phyloP scores from a whole-genome alignment of 2,329 filamentous ascomycete genomes.

The Alternaria alternata region DNA sequence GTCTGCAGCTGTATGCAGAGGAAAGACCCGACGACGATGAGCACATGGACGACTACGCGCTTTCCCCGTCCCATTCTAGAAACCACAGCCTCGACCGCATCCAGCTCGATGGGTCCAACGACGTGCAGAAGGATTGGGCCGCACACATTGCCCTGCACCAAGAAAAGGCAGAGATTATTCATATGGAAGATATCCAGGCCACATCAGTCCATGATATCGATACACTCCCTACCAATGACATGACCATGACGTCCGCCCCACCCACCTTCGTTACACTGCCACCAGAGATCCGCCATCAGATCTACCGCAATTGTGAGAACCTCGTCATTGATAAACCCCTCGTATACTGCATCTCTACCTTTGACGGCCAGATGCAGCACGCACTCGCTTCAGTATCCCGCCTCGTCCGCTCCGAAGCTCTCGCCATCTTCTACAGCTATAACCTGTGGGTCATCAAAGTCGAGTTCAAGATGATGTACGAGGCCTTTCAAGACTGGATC shows the following conservation, averaged over 20 bases:
- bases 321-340: conserved; percentile 48
- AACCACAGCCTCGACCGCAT: conserved; percentile 33
- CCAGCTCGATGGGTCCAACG: conserved; percentile 20
- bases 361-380: conserved; percentile 48
- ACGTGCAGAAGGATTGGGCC: conserved; percentile 32
- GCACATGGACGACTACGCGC: conserved; percentile 40
- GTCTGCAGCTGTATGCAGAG: conserved; percentile 25
- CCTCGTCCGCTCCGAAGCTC: conserved; percentile 47
- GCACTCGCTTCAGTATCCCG: conserved; percentile 47
- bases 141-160: conserved; percentile 21
- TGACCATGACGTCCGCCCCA: conserved; percentile 12
- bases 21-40: conserved; percentile 34
- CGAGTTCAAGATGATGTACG: conserved; percentile 52
- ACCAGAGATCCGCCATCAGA: conserved; percentile 48
- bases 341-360: conserved; percentile 53
- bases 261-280: conserved; percentile 47
- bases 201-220: neutral
- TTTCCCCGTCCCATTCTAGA: conserved; percentile 34
- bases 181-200: conserved; percentile 14
- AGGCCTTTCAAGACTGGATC: conserved; percentile 52
- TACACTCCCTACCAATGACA: conserved; percentile 8
- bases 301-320: conserved; percentile 49
- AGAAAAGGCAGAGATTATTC: conserved; percentile 20
- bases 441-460: conserved; percentile 52
- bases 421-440: conserved; percentile 52